phyloP scores from a whole-genome alignment of 1,284 basidiomycete species.

The Cryptococcus amylolentus region DNA sequence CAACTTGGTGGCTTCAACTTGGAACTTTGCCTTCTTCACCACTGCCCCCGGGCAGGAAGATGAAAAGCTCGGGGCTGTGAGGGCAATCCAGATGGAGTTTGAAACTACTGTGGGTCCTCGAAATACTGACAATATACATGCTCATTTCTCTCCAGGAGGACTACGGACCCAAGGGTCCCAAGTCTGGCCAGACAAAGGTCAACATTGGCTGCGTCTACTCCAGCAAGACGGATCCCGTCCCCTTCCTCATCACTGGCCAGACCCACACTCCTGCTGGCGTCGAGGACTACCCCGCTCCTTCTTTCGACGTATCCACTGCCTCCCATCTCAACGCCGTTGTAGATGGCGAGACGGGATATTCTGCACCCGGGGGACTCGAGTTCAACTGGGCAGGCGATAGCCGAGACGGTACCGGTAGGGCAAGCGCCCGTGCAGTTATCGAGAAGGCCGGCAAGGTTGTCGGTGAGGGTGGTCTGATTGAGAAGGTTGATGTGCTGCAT shows the following conservation, averaged over 20 bases:
- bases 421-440: slow-evolving; percentile 59
- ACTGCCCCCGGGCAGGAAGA: slow-evolving; percentile 55
- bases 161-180: slow-evolving; percentile 68
- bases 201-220: slow-evolving; percentile 66
- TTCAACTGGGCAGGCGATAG: slow-evolving; percentile 77
- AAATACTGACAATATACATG: not conserved
- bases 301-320: slow-evolving; percentile 64
- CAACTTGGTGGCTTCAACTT: slow-evolving; percentile 81
- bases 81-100: slow-evolving; percentile 94
- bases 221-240: slow-evolving; percentile 13
- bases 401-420: slow-evolving; percentile 52
- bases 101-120: slow-evolving; percentile 61
- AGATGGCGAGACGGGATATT: slow-evolving; percentile 76
- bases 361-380: slow-evolving; percentile 65
- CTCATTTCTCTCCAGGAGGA: slow-evolving; percentile 48
- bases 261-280: slow-evolving; percentile 64
- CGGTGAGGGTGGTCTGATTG: slow-evolving; percentile 72
- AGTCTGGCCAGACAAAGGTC: slow-evolving; percentile 73
- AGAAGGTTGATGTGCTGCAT: slow-evolving; percentile 94
- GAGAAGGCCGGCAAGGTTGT: slow-evolving; percentile 58
- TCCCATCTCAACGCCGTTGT: slow-evolving; percentile 62
- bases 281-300: slow-evolving; percentile 51
- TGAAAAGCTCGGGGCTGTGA: slow-evolving; percentile 64
- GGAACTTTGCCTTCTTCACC: slow-evolving; percentile 94
- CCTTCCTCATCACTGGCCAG: slow-evolving; percentile 54